phyloP scores from a whole-genome alignment of 164 flowering plant species.

The Magnolia sinica region DNA sequence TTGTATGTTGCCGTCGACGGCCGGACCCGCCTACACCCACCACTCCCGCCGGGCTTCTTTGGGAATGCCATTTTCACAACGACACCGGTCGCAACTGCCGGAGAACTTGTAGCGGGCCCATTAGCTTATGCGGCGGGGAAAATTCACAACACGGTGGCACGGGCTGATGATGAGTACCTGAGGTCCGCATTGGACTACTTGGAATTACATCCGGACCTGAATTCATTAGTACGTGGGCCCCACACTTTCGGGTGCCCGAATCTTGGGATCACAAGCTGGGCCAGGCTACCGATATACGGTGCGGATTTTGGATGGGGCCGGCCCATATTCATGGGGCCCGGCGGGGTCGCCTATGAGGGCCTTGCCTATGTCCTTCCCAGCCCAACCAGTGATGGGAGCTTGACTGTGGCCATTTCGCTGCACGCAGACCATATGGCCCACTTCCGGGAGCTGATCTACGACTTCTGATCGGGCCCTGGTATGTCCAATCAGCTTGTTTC shows the following conservation, averaged over 20 bases:
- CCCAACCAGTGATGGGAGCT: constrained; percentile 3
- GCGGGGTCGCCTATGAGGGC: constrained; percentile 31
- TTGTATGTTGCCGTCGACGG: constrained; percentile 16
- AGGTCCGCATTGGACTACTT: constrained; percentile 64
- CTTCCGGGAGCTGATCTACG: background rate
- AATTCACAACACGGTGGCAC: constrained; percentile 44
- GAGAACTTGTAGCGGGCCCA: constrained; percentile 22
- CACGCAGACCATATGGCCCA: background rate
- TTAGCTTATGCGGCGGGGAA: constrained; percentile 35
- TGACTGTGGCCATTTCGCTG: background rate
- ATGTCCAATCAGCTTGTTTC: no score
- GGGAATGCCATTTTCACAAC: constrained; percentile 24
- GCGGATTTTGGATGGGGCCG: background rate
- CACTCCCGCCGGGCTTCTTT: constrained; percentile 19
- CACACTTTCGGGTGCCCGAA: constrained; percentile 45
- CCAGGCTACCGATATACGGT: constrained; percentile 22
- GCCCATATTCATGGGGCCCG: constrained; percentile 44
- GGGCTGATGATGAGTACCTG: constrained; percentile 12
- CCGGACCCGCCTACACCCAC: constrained; percentile 24
- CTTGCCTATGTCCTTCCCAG: constrained; percentile 31
- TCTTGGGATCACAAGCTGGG: constrained; percentile 33
- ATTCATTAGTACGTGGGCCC: constrained; percentile 26
- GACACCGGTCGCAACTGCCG: constrained; percentile 9
- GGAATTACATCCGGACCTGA: constrained; percentile 61
- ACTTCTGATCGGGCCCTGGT: background rate